Percentiles rank a stretch among this genome's conserved stretches.
phyloP scores from a whole-genome alignment of 306 rosid species.

The barrel medic (Medicago truncatula) region DNA sequence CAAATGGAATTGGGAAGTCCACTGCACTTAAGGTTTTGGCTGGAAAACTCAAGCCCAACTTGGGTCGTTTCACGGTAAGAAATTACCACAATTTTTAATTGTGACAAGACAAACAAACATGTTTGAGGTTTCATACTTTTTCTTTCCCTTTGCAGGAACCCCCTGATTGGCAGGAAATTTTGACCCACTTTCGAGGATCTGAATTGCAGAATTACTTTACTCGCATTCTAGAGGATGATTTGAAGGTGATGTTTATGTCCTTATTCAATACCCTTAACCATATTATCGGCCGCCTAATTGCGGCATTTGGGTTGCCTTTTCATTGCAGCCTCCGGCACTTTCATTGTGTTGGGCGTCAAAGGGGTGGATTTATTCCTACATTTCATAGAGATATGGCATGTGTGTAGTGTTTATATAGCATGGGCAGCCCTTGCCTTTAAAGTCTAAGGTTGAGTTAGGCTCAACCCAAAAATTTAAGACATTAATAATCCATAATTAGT shows the following conservation, averaged over 20 bases:
- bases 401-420: no score
- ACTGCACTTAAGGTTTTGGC: slow-evolving; percentile 97
- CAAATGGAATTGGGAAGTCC: slow-evolving; percentile 96
- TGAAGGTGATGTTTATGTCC: slow-evolving; percentile 55
- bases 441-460: no score
- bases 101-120: neutral
- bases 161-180: slow-evolving; percentile 97
- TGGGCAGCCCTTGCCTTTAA: no score
- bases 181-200: slow-evolving; percentile 90
- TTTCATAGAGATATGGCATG: no score
- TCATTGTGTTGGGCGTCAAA: no score
- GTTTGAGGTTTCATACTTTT: slow-evolving; percentile 18
- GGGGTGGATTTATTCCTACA: no score
- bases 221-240: slow-evolving; percentile 87
- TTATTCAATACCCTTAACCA: no score
- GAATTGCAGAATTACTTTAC: slow-evolving; percentile 93
- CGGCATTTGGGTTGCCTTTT: no score
- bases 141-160: slow-evolving; percentile 67
- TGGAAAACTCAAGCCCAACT: slow-evolving; percentile 87
- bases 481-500: no score
- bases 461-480: no score
- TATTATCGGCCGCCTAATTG: no score
- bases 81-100: neutral
- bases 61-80: slow-evolving; percentile 90
- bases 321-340: no score